Evolutionary conservation across 148 eudicot genomes (phyloP), one percentile per base, ranked within the genome.

Genomic region (Pouteria glomerata): DNA sequence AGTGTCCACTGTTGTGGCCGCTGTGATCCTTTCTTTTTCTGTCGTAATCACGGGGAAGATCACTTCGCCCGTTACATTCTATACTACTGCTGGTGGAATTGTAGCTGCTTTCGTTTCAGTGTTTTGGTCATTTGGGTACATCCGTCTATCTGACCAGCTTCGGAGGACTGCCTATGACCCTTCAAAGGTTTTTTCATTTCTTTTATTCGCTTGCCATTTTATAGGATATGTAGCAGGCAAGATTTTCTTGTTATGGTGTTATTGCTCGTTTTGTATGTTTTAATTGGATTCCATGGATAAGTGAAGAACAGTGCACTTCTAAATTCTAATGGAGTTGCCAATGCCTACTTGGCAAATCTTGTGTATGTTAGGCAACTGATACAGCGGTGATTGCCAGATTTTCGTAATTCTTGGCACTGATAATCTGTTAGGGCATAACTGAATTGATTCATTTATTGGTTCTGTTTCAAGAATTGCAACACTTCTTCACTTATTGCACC

Each of bases 51-150:
- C 99, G 23, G 93, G 99, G 78, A 89, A 83, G 83, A 84, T 95
- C 66, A 86, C 89, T 11, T 89, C 99, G 21, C 97, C 99, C 33
- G 77, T 62, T 51, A 85, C 96, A 18, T 95, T 95, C 69, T 91
- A 91, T 79, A 57, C 99, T 53, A 95, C 97, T 26, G 85, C 97
- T 37, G 96, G 86, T 44, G 96, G 89, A 21, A 89, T 95, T 69
- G 96, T 84, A 41, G 96, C 96, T 34, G 97, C 88, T 29, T 95
- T 95, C 73, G 73, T 95, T 69, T 91, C 97, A 14, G 96, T 95
- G 31, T 91, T 95, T 69, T 91, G 87, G 89, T 86, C 99, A 30
- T 95, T 91, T 84, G 99, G 99, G 59, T 95, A 95, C 80, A 78
- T 95, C 70, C 91, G 93, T 12, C 83, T 95, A 27, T 84, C 97